Conservation (phyloP, 805 yeast species). For the Lachancea kluyveri region DNA sequence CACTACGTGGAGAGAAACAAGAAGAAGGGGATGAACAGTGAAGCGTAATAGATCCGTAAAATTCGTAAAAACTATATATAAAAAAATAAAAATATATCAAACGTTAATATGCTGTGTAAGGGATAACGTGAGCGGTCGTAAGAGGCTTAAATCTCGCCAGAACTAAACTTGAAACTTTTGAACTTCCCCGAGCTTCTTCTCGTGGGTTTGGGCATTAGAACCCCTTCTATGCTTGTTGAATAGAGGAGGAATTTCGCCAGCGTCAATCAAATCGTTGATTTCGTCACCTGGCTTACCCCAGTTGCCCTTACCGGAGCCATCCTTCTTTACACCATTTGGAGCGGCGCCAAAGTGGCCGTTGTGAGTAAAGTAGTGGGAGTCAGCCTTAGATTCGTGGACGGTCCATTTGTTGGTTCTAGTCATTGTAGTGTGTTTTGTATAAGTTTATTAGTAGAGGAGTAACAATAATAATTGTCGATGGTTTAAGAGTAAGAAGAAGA, state of each 20-base stretch:
- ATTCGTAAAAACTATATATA: neutral
- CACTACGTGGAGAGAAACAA: conserved; percentile 82
- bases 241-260: conserved; percentile 48
- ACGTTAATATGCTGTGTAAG: too few species aligned
- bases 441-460: neutral
- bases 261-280: conserved; percentile 51
- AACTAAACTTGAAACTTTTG: too few species aligned
- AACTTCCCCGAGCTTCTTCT: conserved; percentile 32
- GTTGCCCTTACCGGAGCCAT: conserved; percentile 80
- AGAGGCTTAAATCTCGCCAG: too few species aligned
- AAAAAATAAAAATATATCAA: too few species aligned
- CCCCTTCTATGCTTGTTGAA: conserved; percentile 45
- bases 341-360: conserved; percentile 61
- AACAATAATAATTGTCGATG: neutral
- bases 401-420: conserved; percentile 79
- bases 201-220: conserved; percentile 41
- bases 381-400: conserved; percentile 48
- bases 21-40: conserved; percentile 60
- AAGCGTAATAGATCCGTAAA: conserved; percentile 1
- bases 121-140: too few species aligned
- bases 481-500: neutral
- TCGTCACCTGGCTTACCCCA: conserved; percentile 88
- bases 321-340: conserved; percentile 74
- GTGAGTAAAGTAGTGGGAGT: conserved; percentile 73
- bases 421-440: conserved; percentile 35